Conservation (phyloP, 148 eudicot species). For the Rhododendron ovatum region DNA sequence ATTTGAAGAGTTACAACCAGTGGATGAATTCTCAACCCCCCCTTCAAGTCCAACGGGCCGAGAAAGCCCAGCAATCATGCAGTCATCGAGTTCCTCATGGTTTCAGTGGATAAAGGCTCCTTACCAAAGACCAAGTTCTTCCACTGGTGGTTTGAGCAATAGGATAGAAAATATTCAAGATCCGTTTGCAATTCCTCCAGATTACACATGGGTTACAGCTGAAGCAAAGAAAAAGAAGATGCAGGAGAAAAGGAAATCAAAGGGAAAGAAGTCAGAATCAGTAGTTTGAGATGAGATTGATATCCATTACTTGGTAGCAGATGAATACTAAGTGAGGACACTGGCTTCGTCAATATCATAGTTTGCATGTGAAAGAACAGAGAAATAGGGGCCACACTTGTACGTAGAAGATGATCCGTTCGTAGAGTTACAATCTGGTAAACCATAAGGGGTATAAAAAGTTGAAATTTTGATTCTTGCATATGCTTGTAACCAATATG, state of each 20-base stretch:
- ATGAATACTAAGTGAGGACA: neutral
- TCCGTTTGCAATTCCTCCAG: constrained; percentile 73
- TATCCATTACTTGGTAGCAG: neutral
- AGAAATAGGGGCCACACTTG: constrained; percentile 3
- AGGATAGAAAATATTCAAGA: constrained; percentile 49
- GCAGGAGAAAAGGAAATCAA: constrained; percentile 55
- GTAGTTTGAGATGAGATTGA: constrained; percentile 6
- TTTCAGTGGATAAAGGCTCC: constrained; percentile 22
- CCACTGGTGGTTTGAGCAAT: constrained; percentile 13
- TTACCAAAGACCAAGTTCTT: constrained; percentile 11
- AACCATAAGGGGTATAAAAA: constrained; percentile 34
- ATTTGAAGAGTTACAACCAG: constrained; percentile 75
- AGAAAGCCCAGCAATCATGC: constrained; percentile 30
- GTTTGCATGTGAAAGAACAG: constrained; percentile 10
- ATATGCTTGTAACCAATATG: constrained; percentile 22
- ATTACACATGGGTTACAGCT: constrained; percentile 67
- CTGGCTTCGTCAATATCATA: constrained; percentile 10
- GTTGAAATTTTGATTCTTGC: constrained; percentile 19
- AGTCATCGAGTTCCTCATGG: constrained; percentile 36
- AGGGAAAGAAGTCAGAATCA: constrained; percentile 36
- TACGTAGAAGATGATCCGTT: constrained; percentile 1
- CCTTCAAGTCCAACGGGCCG: constrained; percentile 72
- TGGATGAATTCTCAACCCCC: constrained; percentile 84
- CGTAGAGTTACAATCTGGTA: constrained; percentile 12
- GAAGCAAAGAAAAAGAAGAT: constrained; percentile 72